phyloP scores from a whole-genome alignment of 345 rosid species.

The Pistacia integerrima region DNA sequence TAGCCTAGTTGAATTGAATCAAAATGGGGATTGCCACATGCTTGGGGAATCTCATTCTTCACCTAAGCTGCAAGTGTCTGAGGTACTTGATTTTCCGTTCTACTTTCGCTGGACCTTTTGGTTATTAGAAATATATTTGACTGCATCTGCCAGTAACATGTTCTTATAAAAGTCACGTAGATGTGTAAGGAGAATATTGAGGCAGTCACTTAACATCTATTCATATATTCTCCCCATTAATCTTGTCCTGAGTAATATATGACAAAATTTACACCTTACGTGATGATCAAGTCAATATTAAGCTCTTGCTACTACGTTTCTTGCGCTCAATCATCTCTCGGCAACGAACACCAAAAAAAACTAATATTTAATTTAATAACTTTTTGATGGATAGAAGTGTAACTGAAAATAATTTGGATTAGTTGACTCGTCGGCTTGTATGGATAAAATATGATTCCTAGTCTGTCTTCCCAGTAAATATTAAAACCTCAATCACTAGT shows the following conservation, averaged over 20 bases:
- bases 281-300: not conserved
- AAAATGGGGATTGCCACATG: constrained; percentile 29
- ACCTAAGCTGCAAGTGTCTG: constrained; percentile 41
- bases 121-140: not conserved
- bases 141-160: not conserved
- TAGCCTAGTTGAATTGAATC: constrained; percentile 27
- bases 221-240: not conserved
- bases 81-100: constrained; percentile 40
- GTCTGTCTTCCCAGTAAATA: too few species aligned
- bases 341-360: not conserved
- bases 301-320: not conserved
- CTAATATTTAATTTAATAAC: too few species aligned
- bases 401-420: too few species aligned
- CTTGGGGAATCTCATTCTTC: constrained; percentile 39
- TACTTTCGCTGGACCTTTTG: not conserved
- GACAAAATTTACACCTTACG: not conserved
- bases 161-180: not conserved
- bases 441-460: too few species aligned
- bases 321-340: not conserved
- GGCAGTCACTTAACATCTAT: not conserved
- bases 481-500: too few species aligned
- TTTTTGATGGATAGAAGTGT: too few species aligned
- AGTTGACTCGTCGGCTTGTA: too few species aligned
- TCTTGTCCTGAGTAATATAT: not conserved
- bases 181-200: not conserved